Evolutionary conservation across 129 eudicot species (phyloP).

Genomic region (Arctium lappa): DNA sequence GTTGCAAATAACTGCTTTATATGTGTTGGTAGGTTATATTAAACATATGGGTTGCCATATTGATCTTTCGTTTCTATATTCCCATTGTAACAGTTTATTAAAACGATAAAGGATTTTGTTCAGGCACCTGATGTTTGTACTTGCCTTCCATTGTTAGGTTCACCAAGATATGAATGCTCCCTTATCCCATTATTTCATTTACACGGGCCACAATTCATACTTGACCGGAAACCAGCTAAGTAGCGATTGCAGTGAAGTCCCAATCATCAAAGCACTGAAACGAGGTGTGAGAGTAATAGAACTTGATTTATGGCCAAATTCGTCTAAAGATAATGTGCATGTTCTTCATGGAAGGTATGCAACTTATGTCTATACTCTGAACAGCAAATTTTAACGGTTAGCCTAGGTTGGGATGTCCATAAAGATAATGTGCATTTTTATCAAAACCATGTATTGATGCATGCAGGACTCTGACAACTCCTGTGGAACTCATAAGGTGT

Average conservation of each 20-base stretch:
- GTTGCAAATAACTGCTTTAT: background rate
- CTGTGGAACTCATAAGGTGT: constrained; percentile 72
- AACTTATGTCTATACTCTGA: background rate
- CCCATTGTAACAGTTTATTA: background rate
- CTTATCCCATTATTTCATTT: constrained; percentile 79
- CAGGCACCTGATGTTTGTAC: background rate
- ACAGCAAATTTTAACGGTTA: background rate
- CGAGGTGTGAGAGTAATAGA: constrained; percentile 87
- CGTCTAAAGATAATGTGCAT: constrained; percentile 56
- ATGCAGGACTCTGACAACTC: constrained; percentile 73
- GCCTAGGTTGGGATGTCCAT: background rate
- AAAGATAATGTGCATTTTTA: constrained; percentile 25
- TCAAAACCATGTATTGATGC: background rate
- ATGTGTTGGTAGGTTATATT: background rate
- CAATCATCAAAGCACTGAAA: constrained; percentile 68
- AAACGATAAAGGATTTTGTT: background rate
- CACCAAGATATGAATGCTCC: constrained; percentile 91
- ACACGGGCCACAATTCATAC: constrained; percentile 94
- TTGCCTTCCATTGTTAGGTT: constrained; percentile 39
- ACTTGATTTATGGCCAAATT: constrained; percentile 91
- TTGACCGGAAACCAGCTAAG: constrained; percentile 89
- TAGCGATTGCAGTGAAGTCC: constrained; percentile 81
- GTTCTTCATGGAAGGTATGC: constrained; percentile 90
- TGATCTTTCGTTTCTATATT: background rate
- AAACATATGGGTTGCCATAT: background rate